A percentile compares a stretch with the other conserved stretches of the same genome.
Evolutionary conservation across 176 grass and related monocot genomes (phyloP).

Genomic region (Pontederia paniculata): DNA sequence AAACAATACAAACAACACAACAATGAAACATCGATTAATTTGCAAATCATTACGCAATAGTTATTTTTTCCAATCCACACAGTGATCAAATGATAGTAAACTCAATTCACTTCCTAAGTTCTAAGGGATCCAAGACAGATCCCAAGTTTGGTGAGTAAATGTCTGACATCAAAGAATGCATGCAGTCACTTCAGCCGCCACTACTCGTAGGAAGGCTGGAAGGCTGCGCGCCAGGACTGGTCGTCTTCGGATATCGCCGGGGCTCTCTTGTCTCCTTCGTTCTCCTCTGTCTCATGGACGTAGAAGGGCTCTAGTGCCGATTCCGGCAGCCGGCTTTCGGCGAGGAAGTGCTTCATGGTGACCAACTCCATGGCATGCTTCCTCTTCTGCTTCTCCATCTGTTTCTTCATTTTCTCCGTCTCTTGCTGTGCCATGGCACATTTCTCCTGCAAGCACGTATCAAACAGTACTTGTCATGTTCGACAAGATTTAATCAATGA

Average conservation of each 20-base stretch:
- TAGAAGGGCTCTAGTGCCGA: conserved; percentile 62
- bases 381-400: conserved; percentile 77
- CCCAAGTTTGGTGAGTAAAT: no score
- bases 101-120: no score
- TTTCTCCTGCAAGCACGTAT: conserved; percentile 38
- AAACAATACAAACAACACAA: no score
- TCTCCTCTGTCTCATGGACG: conserved; percentile 23
- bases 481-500: conserved; percentile 5
- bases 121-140: no score
- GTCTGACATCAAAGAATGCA: no score
- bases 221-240: conserved; percentile 75
- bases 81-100: no score
- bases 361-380: conserved; percentile 76
- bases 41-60: no score
- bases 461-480: conserved; percentile 4
- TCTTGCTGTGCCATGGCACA: conserved; percentile 40
- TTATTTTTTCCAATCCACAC: no score
- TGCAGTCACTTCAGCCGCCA: no score
- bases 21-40: no score
- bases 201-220: conserved; percentile 52
- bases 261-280: conserved; percentile 9
- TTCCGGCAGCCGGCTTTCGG: conserved; percentile 76
- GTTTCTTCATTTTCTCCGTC: conserved; percentile 73
- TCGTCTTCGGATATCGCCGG: conserved; percentile 30
- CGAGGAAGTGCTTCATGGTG: conserved; percentile 90